Evolutionary conservation across 2,329 filamentous ascomycete species (phyloP), one percentile per base, ranked within the genome.

Genomic region (Hypoxylon rubiginosum): DNA sequence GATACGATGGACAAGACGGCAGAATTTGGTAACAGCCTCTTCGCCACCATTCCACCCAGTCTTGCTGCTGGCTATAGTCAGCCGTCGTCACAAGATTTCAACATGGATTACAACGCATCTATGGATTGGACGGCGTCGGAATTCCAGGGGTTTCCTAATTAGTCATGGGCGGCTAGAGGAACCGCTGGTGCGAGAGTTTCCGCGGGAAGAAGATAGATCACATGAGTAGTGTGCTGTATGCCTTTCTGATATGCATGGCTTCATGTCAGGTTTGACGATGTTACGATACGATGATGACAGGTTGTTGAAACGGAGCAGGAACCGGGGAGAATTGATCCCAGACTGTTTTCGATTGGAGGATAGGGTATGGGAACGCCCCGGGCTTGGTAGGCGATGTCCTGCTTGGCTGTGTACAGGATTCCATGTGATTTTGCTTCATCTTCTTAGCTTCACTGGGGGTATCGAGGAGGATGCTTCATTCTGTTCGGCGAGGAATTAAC

Each of bases 51-150:
- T 41, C 75, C 86, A 3, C 82, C 85, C 2, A 86, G 84, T 67
- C 77, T 85, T 34, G 80, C 82, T 48, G 77, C 84, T 41, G 84
- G 84, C 24, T 87, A 83, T 72, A 85, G 82, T 2, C 86, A 88
- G 70, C 79, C 79, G 13, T 82, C 82, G 3, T 84, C 86, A 36
- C 83, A 85, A 57, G 85, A 87, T 48, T 78, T 86, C 19, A 73
- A 73, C 36, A 67, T 76, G 9, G 76, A 77, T 8, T 77, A 74
- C 34, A 71, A 57, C 49, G 45, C 61, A 10, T 11, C 19, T 2
- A 76, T 77, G 74, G 74, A 77, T 30, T 78, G 76, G 76, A 48
- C 73, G n/a, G 24, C 70, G 19, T 30, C 66, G 11, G 72, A 77
- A 2, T 74, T 70, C 17, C 55, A 62, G 9, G 65, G 66, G 4